Base-by-base conservation (phyloP, 495 filamentous ascomycete species). In the Aspergillus avenaceus region DNA sequence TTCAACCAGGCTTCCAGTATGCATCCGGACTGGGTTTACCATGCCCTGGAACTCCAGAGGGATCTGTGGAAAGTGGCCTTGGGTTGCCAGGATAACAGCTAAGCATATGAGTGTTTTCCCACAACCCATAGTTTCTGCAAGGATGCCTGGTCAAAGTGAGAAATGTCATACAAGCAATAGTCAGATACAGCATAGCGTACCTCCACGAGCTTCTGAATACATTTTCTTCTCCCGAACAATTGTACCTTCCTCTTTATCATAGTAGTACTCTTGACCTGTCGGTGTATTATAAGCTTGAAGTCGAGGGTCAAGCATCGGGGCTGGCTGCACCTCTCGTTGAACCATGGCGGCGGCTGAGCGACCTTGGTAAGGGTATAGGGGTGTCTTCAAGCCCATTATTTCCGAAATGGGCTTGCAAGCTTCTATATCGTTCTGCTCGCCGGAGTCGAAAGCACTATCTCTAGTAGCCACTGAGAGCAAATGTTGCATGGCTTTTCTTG, bases 51-150 rank as follows among this genome's bases (percentile, higher is more conserved):
- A 81, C 45, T 84, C 69, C 1, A 80, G 73, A 2, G 90, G 90
- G 6, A 85, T 78, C 6, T 69, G 67, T 3, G 89, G 78, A 6
- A 83, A 76, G 48, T 92, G 79, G 26, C 84, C 76, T 54, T 78
- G 83, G 0, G 90, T 96, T 9, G 88, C 84, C n/a, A 95, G 72
- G 31, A 96, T 88, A 2, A 91, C 69, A 24, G 91, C 79, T 14
- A 97, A 71, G 49, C 87, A 90, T 8, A 97, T 95, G 23, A 96
- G 65, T 0, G 92, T 97, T 70, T 97, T 97, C 0, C 92, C 91
- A 5, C 82, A 76, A 32, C 81, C 81, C 83, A 88, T 86, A 37
- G 79, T 93, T 51, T 74, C 72, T 4, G 73, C 65, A 32, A 76
- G 64, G 29, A 76, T 75, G 11, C 69, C 65, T 69, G 22, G 4